phyloP scores from a whole-genome alignment of 78 protist species.

The Tieghemostelium lacteum region DNA sequence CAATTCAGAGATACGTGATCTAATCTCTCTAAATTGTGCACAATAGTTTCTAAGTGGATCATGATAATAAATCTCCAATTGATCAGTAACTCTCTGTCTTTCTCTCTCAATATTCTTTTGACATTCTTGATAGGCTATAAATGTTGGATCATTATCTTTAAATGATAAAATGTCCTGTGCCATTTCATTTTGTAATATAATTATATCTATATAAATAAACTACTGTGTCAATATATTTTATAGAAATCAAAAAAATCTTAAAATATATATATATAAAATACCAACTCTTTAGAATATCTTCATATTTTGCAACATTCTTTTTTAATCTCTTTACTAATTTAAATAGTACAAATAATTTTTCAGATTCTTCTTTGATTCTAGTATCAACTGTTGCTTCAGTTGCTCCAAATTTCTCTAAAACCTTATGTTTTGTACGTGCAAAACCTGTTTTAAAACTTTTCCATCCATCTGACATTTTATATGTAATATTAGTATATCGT shows the following conservation, averaged over 20 bases:
- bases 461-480: conserved; percentile 15
- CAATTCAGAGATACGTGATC: conserved; percentile 35
- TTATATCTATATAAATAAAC: conserved; percentile 26
- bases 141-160: conserved; percentile 58
- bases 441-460: conserved; percentile 36
- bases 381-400: conserved; percentile 67
- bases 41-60: conserved; percentile 65
- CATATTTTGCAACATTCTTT: conserved; percentile 55
- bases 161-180: conserved; percentile 70
- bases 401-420: conserved; percentile 65
- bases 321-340: conserved; percentile 66
- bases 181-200: conserved; percentile 69
- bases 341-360: conserved; percentile 53
- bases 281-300: conserved; percentile 45
- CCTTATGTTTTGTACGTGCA: conserved; percentile 67
- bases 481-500: neutral
- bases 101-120: conserved; percentile 17
- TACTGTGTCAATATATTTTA: too few relatives aligned
- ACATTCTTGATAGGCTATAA: conserved; percentile 30
- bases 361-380: conserved; percentile 42
- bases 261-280: too few relatives aligned
- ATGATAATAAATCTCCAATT: conserved; percentile 43
- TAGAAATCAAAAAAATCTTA: too few relatives aligned
- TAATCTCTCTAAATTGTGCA: conserved; percentile 70
- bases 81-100: conserved; percentile 22